phyloP scores from a whole-genome alignment of 306 rosid genomes.

The Pyrus bretschneideri region DNA sequence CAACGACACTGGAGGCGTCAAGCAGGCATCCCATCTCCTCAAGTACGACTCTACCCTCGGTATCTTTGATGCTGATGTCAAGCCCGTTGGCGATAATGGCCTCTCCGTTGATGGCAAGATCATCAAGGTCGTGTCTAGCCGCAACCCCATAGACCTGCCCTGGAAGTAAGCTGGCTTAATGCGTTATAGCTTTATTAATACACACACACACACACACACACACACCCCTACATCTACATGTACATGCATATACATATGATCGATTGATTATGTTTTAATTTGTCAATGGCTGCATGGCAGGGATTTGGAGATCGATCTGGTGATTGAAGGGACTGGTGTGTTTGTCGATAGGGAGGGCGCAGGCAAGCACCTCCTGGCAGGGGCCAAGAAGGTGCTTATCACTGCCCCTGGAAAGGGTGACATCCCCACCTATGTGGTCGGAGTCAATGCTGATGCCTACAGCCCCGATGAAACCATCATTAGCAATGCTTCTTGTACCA shows the following conservation, averaged over 20 bases:
- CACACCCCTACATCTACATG: not conserved
- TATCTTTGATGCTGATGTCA: conserved; percentile 86
- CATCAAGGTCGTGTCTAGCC: conserved; percentile 78
- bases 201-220: too few relatives aligned
- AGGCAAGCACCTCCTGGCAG: conserved; percentile 86
- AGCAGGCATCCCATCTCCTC: conserved; percentile 98
- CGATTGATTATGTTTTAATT: not conserved
- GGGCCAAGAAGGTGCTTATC: conserved; percentile 93
- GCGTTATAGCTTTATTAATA: too few relatives aligned
- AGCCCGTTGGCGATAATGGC: conserved; percentile 57
- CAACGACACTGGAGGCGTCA: conserved; percentile 92
- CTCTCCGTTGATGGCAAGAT: conserved; percentile 87
- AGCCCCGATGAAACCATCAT: conserved; percentile 62
- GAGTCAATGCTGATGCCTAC: conserved; percentile 82
- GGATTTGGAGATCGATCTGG: conserved; percentile 78
- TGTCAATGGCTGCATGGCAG: conserved; percentile 23
- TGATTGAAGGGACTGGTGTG: conserved; percentile 98
- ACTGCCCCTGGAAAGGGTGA: conserved; percentile 99
- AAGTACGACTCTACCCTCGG: conserved; percentile 96
- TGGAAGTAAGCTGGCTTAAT: conserved; percentile 59
- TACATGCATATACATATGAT: not conserved
- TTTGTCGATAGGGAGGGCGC: conserved; percentile 97
- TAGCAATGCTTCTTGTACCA: conserved; percentile 99
- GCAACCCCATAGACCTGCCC: conserved; percentile 78
- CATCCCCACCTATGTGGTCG: conserved; percentile 93